Conservation (phyloP, 2,329 filamentous ascomycete species). For the Penicillium crustosum region DNA sequence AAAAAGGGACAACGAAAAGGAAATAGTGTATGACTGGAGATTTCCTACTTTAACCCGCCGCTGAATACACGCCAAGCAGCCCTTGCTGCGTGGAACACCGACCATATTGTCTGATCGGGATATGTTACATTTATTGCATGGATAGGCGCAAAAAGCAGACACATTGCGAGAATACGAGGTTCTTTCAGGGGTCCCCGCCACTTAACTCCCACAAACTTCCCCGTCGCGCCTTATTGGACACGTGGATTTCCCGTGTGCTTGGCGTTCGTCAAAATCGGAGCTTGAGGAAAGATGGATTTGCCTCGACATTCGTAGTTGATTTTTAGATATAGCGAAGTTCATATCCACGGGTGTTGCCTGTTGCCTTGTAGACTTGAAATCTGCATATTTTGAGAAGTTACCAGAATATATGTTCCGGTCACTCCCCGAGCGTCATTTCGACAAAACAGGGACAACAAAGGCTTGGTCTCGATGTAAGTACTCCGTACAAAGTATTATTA, state of each 20-base stretch:
- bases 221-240: background rate
- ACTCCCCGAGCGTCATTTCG: background rate
- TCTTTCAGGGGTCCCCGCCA: background rate
- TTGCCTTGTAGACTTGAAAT: too few relatives aligned
- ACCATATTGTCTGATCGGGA: conserved; percentile 15
- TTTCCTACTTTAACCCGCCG: conserved; percentile 25
- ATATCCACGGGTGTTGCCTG: too few relatives aligned
- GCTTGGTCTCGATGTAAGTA: too few relatives aligned
- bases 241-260: background rate
- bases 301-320: background rate
- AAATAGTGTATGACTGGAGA: background rate
- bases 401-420: background rate
- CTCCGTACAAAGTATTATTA: too few relatives aligned
- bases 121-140: background rate
- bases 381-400: background rate
- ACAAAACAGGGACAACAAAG: too few relatives aligned
- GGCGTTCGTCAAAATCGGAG: background rate
- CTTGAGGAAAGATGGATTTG: background rate
- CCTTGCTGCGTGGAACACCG: conserved; percentile 24
- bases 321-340: background rate
- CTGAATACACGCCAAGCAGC: conserved; percentile 24
- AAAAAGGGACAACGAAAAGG: background rate
- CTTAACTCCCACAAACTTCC: background rate
- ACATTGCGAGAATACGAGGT: conserved; percentile 9
- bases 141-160: background rate